Conservation (phyloP, 75 land plant species). For the Cryptomeria japonica region DNA sequence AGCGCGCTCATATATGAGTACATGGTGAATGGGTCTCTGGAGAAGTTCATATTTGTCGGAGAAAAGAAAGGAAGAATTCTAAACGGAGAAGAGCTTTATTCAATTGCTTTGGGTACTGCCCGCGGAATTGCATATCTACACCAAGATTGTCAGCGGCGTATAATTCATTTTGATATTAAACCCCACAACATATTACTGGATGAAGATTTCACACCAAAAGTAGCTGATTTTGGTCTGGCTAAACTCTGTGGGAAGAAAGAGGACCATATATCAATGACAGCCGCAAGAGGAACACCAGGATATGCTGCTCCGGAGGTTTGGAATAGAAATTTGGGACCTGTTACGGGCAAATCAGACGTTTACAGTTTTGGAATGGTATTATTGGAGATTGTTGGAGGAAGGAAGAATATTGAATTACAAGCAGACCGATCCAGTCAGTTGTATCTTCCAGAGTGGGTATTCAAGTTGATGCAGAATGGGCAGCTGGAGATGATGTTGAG, state of each 20-base stretch:
- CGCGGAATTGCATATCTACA: slow-evolving; percentile 67
- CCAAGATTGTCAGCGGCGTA: slow-evolving; percentile 40
- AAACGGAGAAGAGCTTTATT: slow-evolving; percentile 32
- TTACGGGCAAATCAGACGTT: slow-evolving; percentile 24
- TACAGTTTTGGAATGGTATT: slow-evolving; percentile 34
- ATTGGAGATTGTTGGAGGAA: slow-evolving; percentile 25
- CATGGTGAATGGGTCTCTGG: slow-evolving; percentile 37
- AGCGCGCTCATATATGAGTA: no score
- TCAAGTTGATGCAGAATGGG: neutral
- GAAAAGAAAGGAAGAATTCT: neutral
- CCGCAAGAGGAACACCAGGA: slow-evolving; percentile 17
- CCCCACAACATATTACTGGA: slow-evolving; percentile 61
- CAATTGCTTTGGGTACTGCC: slow-evolving; percentile 8
- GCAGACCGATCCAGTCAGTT: neutral
- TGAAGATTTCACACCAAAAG: slow-evolving; percentile 45
- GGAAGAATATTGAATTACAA: neutral
- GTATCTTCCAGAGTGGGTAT: neutral
- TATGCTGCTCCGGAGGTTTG: slow-evolving; percentile 27
- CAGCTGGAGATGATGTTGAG: neutral
- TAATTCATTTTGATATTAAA: slow-evolving; percentile 64
- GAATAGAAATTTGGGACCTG: neutral
- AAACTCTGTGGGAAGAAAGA: slow-evolving; percentile 18
- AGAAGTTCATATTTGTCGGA: neutral
- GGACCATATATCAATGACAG: slow-evolving; percentile 14
- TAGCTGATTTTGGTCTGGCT: slow-evolving; percentile 55